Evolutionary conservation across 169 alveolate species (phyloP).

Genomic region (Plasmodium gonderi): DNA sequence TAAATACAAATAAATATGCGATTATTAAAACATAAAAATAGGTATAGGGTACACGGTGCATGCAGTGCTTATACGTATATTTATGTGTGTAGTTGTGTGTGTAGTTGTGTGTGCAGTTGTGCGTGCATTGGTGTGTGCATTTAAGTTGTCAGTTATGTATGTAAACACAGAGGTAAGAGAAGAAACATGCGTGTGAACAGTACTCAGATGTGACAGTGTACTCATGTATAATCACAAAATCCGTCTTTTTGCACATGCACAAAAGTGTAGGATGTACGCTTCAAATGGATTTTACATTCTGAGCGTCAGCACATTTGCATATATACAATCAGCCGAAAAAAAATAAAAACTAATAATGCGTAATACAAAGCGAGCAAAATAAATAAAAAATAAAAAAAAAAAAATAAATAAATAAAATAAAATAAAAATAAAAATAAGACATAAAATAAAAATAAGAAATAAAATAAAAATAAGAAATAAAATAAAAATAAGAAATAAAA

Average conservation of each 20-base stretch:
- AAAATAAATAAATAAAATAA: too few species aligned
- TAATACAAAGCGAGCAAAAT: not conserved
- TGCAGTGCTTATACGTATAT: not conserved
- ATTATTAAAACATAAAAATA: not conserved
- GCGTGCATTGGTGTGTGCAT: not conserved
- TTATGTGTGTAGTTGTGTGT: not conserved
- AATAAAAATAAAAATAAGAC: too few species aligned
- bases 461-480: too few species aligned
- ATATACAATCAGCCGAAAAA: not conserved
- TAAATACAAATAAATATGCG: not conserved
- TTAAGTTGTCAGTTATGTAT: too few species aligned
- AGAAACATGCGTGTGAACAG: not conserved
- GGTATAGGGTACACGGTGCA: not conserved
- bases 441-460: too few species aligned
- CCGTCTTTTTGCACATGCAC: not conserved
- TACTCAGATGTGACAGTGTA: not conserved
- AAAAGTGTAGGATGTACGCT: not conserved
- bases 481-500: too few species aligned
- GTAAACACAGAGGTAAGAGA: too few species aligned
- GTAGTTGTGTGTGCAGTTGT: not conserved
- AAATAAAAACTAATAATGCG: not conserved
- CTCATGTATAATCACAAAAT: not conserved
- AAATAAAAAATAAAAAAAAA: too few species aligned
- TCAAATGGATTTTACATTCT: not conserved
- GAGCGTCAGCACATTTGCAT: not conserved